These are phyloP conservation scores for Zalerion maritima DNA, from an alignment of 495 filamentous ascomycete genomes.

Conservation along the genomic window DNA sequence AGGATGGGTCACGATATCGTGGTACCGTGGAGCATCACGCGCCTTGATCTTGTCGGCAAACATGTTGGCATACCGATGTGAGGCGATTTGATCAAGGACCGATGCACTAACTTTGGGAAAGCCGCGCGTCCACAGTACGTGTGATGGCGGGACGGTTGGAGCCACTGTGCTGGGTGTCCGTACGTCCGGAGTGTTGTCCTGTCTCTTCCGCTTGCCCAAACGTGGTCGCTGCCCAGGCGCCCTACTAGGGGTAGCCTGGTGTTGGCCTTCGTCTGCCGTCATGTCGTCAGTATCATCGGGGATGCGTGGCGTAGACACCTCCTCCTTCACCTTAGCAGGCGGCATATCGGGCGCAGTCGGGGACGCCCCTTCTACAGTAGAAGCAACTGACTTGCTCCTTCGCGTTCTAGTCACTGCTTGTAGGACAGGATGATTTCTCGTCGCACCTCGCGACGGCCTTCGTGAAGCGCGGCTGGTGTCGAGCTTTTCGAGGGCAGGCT, in stretches of 20 bases:
- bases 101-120: slow-evolving; percentile 65
- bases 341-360: slow-evolving; percentile 29
- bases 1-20: slow-evolving; percentile 68
- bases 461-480: slow-evolving; percentile 27
- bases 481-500: slow-evolving; percentile 18
- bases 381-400: slow-evolving; percentile 43
- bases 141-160: slow-evolving; percentile 31
- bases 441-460: slow-evolving; percentile 33
- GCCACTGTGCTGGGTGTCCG: slow-evolving; percentile 10
- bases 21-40: slow-evolving; percentile 75
- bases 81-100: slow-evolving; percentile 70
- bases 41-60: slow-evolving; percentile 77
- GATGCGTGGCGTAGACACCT: slow-evolving; percentile 46
- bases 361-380: slow-evolving; percentile 39
- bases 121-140: slow-evolving; percentile 56
- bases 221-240: slow-evolving; percentile 11
- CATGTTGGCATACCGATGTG: slow-evolving; percentile 76
- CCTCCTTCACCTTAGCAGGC: slow-evolving; percentile 50
- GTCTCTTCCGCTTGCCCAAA: slow-evolving; percentile 29
- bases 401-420: slow-evolving; percentile 14
- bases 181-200: slow-evolving; percentile 21
- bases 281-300: slow-evolving; percentile 34
- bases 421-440: slow-evolving; percentile 13
- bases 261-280: slow-evolving; percentile 29
- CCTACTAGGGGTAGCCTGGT: slow-evolving; percentile 5